A percentile compares a stretch with the other conserved stretches of the same genome.
Conservation (phyloP, 2,329 filamentous ascomycete genomes). For the Ascochyta fabae region DNA sequence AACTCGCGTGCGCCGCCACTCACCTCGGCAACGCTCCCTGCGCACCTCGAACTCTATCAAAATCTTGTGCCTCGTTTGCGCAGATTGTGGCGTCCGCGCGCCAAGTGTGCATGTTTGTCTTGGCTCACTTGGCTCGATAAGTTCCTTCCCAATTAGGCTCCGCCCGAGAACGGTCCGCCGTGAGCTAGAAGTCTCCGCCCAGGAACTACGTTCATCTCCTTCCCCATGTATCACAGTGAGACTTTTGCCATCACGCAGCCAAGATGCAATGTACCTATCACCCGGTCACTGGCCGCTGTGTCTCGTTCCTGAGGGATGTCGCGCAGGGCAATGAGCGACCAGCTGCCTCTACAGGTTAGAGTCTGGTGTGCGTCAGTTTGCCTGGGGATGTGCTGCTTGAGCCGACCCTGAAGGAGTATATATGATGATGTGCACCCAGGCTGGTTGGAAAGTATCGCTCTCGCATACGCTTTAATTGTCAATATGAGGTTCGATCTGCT, state of each 20-base stretch:
- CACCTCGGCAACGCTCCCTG: conserved; percentile 7
- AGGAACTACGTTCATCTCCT: conserved; percentile 26
- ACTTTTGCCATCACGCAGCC: conserved; percentile 24
- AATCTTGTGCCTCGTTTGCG: conserved; percentile 7
- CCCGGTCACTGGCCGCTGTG: conserved; percentile 13
- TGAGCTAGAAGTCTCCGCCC: conserved; percentile 23
- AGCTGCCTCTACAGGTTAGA: conserved; percentile 36
- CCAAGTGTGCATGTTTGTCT: conserved; percentile 10
- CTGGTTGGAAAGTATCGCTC: conserved; percentile 12
- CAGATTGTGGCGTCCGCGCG: conserved; percentile 25
- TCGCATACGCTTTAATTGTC: conserved; percentile 14
- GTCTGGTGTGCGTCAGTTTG: conserved; percentile 2
- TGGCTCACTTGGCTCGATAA: conserved; percentile 23
- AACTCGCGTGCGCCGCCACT: conserved; percentile 4
- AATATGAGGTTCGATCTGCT: conserved; percentile 42
- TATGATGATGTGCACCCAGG: conserved; percentile 16
- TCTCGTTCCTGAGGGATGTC: conserved; percentile 28
- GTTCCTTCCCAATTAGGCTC: conserved; percentile 36
- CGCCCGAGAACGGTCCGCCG: conserved; percentile 14
- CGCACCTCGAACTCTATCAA: neutral
- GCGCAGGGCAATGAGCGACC: conserved; percentile 3
- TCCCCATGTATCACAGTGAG: conserved; percentile 27
- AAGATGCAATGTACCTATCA: conserved; percentile 26
- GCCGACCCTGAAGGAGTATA: conserved; percentile 22
- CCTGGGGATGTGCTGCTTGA: neutral